Evolutionary conservation across 192 early-diverging fungal genomes (phyloP).

Genomic region (Backusella australiensis): DNA sequence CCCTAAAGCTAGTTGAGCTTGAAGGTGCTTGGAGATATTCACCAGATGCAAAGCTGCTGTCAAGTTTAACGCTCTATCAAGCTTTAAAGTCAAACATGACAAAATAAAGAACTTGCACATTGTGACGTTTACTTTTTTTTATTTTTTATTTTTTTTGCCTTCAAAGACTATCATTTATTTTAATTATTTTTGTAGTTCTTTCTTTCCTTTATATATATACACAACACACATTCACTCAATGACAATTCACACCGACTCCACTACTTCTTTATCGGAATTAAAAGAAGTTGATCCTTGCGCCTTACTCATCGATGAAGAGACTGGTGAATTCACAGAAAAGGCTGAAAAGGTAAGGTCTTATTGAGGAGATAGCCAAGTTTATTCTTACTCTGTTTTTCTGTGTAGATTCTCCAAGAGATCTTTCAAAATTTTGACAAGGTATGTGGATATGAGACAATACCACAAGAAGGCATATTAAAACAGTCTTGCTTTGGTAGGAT

Average conservation of each 20-base stretch:
- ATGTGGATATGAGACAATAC: not conserved
- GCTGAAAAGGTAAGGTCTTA: slow-evolving; percentile 10
- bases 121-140: not conserved
- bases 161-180: not conserved
- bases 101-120: not conserved
- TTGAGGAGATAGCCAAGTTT: not conserved
- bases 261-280: not conserved
- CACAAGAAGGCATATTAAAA: not conserved
- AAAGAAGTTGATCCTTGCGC: slow-evolving; percentile 11
- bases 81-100: slow-evolving; percentile 41
- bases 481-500: slow-evolving; percentile 12
- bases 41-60: slow-evolving; percentile 70
- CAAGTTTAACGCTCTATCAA: slow-evolving; percentile 63
- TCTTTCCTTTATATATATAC: not conserved
- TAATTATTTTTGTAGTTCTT: not conserved
- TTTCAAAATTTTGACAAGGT: slow-evolving; percentile 40
- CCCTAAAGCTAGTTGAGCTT: slow-evolving; percentile 61
- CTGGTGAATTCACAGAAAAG: slow-evolving; percentile 20
- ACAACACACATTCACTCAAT: not conserved
- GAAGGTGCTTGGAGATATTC: slow-evolving; percentile 62
- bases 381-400: not conserved
- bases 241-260: not conserved
- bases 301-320: slow-evolving; percentile 14
- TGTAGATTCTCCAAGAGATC: slow-evolving; percentile 35
- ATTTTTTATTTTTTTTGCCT: not conserved